These are phyloP conservation scores for Yamadazyma endophytica DNA, from an alignment of 805 yeast genomes.

Conservation along the genomic window DNA sequence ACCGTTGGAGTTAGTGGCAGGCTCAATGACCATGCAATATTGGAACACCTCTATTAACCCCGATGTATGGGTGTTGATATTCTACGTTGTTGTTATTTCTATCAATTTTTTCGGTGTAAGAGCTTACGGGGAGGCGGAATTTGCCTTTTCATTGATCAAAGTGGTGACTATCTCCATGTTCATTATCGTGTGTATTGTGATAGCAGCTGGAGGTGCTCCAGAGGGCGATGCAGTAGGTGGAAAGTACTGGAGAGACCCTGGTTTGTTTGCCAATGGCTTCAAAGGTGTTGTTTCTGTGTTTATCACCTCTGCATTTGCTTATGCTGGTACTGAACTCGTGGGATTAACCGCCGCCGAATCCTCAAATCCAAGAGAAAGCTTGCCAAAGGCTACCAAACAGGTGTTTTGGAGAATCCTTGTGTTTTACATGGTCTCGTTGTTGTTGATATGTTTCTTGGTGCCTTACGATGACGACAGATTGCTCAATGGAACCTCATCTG, in stretches of 20 bases:
- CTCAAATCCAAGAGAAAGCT: conserved; percentile 57
- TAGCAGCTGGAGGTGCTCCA: conserved; percentile 47
- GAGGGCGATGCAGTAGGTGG: conserved; percentile 46
- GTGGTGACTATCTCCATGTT: conserved; percentile 56
- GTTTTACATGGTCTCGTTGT: conserved; percentile 59
- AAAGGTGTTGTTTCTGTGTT: conserved; percentile 37
- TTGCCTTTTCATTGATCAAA: conserved; percentile 63
- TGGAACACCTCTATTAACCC: conserved; percentile 51
- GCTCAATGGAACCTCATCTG: conserved; percentile 39
- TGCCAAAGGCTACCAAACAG: conserved; percentile 75
- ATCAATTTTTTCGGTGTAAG: conserved; percentile 53
- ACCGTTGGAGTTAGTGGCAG: conserved; percentile 64
- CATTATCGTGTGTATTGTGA: conserved; percentile 45
- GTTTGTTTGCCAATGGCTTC: conserved; percentile 48
- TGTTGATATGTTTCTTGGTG: conserved; percentile 63
- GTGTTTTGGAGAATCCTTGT: conserved; percentile 77
- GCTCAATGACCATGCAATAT: conserved; percentile 51
- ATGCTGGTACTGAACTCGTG: conserved; percentile 47
- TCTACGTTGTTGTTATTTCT: conserved; percentile 41
- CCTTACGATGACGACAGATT: conserved; percentile 55
- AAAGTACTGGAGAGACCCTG: conserved; percentile 50
- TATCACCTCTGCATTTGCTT: conserved; percentile 53
- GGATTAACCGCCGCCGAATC: conserved; percentile 61
- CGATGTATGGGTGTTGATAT: conserved; percentile 59
- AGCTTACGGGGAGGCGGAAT: conserved; percentile 61